Evolutionary conservation across 331 rosid species (phyloP), one percentile per base, ranked within the genome.

Genomic region (Pyrus hybrid): DNA sequence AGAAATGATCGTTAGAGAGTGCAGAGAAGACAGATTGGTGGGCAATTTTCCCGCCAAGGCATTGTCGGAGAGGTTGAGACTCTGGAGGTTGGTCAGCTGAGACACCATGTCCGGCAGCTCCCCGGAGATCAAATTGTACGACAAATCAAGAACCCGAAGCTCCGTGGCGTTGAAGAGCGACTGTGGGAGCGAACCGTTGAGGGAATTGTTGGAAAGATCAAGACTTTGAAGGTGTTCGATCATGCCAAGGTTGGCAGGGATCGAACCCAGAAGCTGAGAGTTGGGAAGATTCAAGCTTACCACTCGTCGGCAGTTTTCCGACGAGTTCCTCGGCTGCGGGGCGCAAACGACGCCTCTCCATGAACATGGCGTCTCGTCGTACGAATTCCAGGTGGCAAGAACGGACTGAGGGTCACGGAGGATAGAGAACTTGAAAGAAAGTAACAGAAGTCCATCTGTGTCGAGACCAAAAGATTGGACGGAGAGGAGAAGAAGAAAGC

Each of bases 1-100:
- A 6, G 89, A 87, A 56, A 82, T 76, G 0, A 57, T 57, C 2
- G 83, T 89, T 33, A 94, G 83, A 72, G 79, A 89, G 5, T 41
- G 76, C 82, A 92, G 67, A 77, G 79, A 71, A 12, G 83, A 75
- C 1, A 94, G 81, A 68, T 68, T 79, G 13, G 64, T 2, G 3
- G 97, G 99, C 0, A 94, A 7, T 6, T 83, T 87, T 73, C 97
- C 99, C 62, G 80, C 85, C 76, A 94, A 84, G 65, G 91, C 86
- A 82, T 94, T 94, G 72, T 92, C 97, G 10, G 99, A 94, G 32
- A 94, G 90, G 62, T 90, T 87, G 35, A 94, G 93, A 64, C 62
- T 30, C 62, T 63, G 83, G 5, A 94, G 91, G 54, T 45, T 78
- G 43, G 25, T 47, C 17, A 88, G 87, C 74, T 56, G 76, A 1